phyloP scores from a whole-genome alignment of 1,284 basidiomycete species.

The Microbotryum scabiosae region DNA sequence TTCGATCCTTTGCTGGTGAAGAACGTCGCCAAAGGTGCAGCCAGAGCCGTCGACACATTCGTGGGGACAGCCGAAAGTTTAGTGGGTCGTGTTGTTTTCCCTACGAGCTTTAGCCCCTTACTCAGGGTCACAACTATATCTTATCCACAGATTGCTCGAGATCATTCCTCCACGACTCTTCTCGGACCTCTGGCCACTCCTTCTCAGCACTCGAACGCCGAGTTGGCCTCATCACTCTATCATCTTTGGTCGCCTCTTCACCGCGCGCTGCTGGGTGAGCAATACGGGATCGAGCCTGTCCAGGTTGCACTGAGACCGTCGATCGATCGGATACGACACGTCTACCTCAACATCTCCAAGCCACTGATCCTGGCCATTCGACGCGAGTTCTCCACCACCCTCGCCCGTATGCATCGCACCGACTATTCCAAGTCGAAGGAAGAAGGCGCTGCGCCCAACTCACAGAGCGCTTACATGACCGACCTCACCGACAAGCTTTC shows the following conservation, averaged over 20 bases:
- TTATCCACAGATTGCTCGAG: conserved; percentile 54
- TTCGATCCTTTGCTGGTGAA: conserved; percentile 82
- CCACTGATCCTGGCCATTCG: conserved; percentile 64
- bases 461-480: conserved; percentile 76
- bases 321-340: conserved; percentile 54
- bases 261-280: conserved; percentile 57
- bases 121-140: background rate
- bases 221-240: conserved; percentile 67
- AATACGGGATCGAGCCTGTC: conserved; percentile 51
- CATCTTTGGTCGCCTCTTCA: conserved; percentile 63
- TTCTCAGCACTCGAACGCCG: conserved; percentile 66
- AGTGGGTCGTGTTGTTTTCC: conserved; percentile 45
- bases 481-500: conserved; percentile 75
- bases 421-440: conserved; percentile 67
- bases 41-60: conserved; percentile 58
- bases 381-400: conserved; percentile 65
- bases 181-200: conserved; percentile 66
- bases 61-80: conserved; percentile 55
- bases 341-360: conserved; percentile 58
- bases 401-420: conserved; percentile 69
- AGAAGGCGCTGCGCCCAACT: conserved; percentile 50
- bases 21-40: conserved; percentile 64
- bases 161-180: conserved; percentile 66
- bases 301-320: conserved; percentile 53
- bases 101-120: background rate